Evolutionary conservation across 1,284 basidiomycete genomes (phyloP), one percentile per base, ranked within the genome.

Genomic region (Tausonia pullulans): DNA sequence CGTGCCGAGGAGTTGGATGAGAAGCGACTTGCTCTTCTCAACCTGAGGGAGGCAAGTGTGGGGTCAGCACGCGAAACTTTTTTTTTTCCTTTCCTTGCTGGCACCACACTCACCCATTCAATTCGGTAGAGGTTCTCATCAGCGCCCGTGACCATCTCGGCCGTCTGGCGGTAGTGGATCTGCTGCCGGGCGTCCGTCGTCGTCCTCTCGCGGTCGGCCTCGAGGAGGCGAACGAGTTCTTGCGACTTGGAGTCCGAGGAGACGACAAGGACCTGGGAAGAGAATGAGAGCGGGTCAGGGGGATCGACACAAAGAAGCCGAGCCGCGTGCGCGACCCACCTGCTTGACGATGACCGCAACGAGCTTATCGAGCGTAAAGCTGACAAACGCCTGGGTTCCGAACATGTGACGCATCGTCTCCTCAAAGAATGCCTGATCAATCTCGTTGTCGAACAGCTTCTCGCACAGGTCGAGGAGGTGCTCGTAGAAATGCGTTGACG

Each of bases 361-460:
- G 59, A 95, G 81, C 75, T 95, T 92, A 78, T 97, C 93, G n/a
- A 96, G 78, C 0, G 93, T 96, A 74, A 95, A 96, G 72, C 90
- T 83, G 72, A 87, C 87, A 75, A 90, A 95, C 70, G 92, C 93
- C 81, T 92, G 88, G 69, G 87, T 94, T 46, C 92, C 90, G 79
- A 95, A 98, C 82, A 98, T 94, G 83, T 90, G 91, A 67, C 96
- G 80, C 81, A 96, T 85, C 71, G 91, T 89, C 74, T 98, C 95
- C 75, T 98, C 96, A 72, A 92, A 98, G 16, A 86, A 85, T 44
- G 82, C 79, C 72, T 87, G 88, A 76, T 98, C 95, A 68, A 98
- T 81, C 72, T 98, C 93, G 67, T 84, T 87, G 71, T 93, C 90
- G 72, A 98, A 98, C 59, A 96, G 76, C 79, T 90, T 90, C 77